phyloP scores from a whole-genome alignment of 139 green algal genomes.

The Mychonastes homosphaera region DNA sequence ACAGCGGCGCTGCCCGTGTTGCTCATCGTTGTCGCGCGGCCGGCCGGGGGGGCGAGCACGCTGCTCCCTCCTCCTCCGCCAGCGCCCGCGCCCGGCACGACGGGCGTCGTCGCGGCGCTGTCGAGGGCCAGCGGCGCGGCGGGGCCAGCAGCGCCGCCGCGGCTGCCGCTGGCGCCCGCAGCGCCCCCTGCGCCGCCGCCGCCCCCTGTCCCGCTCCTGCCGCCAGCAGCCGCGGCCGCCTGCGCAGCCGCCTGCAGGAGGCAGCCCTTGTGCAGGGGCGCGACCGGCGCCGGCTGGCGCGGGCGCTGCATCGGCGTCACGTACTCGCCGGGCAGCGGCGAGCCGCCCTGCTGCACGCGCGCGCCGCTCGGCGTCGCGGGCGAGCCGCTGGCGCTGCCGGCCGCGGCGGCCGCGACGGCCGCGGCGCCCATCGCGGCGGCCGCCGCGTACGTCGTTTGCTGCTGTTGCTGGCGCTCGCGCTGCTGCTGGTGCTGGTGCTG shows the following conservation, averaged over 20 bases:
- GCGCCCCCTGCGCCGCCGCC: not conserved
- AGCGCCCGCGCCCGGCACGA: not conserved
- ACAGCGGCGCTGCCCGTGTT: too few relatives aligned
- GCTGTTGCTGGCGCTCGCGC: not conserved
- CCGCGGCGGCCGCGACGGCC: not conserved
- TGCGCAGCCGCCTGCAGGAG: slow-evolving; percentile 4
- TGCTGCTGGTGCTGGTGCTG: slow-evolving; percentile 5
- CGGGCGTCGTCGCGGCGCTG: not conserved
- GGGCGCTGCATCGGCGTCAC: slow-evolving; percentile 9
- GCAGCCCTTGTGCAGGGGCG: slow-evolving; percentile 19
- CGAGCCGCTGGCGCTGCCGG: slow-evolving; percentile 8
- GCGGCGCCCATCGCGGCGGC: not conserved
- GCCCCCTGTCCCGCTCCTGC: not conserved
- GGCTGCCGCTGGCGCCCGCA: not conserved
- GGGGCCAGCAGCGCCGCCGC: not conserved
- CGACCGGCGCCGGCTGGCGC: slow-evolving; percentile 3
- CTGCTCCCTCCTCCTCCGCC: not conserved
- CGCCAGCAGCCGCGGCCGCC: not conserved
- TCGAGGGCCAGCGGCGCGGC: too few relatives aligned
- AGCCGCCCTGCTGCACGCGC: not conserved
- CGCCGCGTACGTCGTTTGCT: not conserved
- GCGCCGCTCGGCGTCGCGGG: not conserved
- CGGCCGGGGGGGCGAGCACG: not conserved
- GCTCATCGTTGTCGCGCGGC: too few relatives aligned
- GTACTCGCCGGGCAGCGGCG: slow-evolving; percentile 2